These are phyloP conservation scores for Calonectria pseudoturangicola DNA, from an alignment of 2,329 filamentous ascomycete species.

Conservation along the genomic window DNA sequence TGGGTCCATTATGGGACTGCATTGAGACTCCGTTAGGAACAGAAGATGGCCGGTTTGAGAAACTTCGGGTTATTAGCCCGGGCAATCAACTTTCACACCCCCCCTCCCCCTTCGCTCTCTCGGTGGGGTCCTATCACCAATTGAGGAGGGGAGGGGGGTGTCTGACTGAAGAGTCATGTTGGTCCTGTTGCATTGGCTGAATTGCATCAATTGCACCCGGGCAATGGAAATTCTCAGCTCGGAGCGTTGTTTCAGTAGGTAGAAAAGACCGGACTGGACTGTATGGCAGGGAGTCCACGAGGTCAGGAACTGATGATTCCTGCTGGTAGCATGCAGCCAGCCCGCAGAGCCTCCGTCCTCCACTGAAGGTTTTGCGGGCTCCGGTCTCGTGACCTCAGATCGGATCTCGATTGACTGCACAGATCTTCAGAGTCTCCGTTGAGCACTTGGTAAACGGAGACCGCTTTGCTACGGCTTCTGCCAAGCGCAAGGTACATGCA, in stretches of 20 bases:
- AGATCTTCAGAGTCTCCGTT: conserved; percentile 21
- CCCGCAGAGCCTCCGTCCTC: conserved; percentile 33
- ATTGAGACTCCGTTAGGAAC: conserved; percentile 45
- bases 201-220: conserved; percentile 21
- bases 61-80: conserved; percentile 14
- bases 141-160: conserved; percentile 5
- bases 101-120: conserved; percentile 25
- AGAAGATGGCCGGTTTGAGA: conserved; percentile 48
- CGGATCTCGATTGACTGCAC: conserved; percentile 25
- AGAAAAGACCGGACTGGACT: background rate
- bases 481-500: conserved; percentile 52
- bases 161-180: conserved; percentile 26
- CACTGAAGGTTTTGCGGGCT: conserved; percentile 11
- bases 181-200: conserved; percentile 11
- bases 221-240: background rate
- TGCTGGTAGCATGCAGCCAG: conserved; percentile 1
- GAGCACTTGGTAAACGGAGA: conserved; percentile 32
- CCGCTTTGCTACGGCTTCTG: conserved; percentile 38
- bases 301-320: background rate
- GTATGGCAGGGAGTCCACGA: background rate
- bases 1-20: conserved; percentile 41
- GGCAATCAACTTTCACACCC: conserved; percentile 32
- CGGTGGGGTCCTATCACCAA: conserved; percentile 19
- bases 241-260: background rate
- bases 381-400: conserved; percentile 49